phyloP scores from a whole-genome alignment of 1,139 yeast genomes.

The Yamadazyma atlantica region DNA sequence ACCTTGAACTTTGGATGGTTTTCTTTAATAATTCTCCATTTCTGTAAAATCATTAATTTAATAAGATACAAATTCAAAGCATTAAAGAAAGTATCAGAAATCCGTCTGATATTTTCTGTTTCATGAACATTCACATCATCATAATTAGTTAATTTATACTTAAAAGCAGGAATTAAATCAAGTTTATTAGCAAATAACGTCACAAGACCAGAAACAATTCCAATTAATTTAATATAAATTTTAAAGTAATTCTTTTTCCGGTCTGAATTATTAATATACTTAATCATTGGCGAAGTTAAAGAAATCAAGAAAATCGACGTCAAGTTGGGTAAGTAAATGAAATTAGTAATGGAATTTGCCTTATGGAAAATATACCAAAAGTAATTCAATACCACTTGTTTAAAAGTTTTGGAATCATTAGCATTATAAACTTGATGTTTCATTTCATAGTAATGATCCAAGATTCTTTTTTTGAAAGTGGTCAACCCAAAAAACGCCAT shows the following conservation, averaged over 20 bases:
- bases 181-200: constrained; percentile 28
- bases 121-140: constrained; percentile 14
- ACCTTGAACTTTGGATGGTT: constrained; percentile 35
- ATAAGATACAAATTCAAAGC: constrained; percentile 35
- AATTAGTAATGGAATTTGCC: constrained; percentile 35
- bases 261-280: constrained; percentile 17
- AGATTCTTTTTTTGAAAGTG: constrained; percentile 24
- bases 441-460: constrained; percentile 30
- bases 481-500: constrained; percentile 20
- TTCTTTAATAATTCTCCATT: constrained; percentile 44
- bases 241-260: constrained; percentile 32
- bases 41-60: constrained; percentile 36
- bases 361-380: constrained; percentile 22
- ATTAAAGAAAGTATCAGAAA: constrained; percentile 30
- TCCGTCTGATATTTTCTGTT: constrained; percentile 21
- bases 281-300: constrained; percentile 34
- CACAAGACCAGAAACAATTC: constrained; percentile 33
- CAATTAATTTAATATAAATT: constrained; percentile 35
- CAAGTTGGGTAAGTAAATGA: constrained; percentile 39
- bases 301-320: constrained; percentile 36
- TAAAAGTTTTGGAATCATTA: constrained; percentile 10
- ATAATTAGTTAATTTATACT: constrained; percentile 17
- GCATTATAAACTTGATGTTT: constrained; percentile 21
- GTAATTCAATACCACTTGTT: constrained; percentile 19
- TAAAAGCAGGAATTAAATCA: constrained; percentile 26